These are phyloP conservation scores for Candida berthetii DNA, from an alignment of 805 yeast genomes.

Conservation along the genomic window DNA sequence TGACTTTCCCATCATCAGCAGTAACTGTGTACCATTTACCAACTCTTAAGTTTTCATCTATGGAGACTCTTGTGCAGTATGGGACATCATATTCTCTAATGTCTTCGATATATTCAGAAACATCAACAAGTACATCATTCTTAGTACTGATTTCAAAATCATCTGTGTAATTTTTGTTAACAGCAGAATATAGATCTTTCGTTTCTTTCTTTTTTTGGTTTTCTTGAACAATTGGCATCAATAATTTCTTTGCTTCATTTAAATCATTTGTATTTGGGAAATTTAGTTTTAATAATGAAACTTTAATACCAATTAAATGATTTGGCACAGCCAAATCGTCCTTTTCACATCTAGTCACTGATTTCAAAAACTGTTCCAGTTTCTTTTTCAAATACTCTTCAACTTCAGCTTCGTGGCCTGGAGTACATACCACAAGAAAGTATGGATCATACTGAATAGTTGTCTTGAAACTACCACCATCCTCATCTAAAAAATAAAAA, in stretches of 20 bases:
- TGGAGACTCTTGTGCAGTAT: slow-evolving; percentile 92
- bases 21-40: slow-evolving; percentile 94
- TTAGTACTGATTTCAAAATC: slow-evolving; percentile 10
- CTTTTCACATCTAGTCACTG: slow-evolving; percentile 47
- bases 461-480: slow-evolving; percentile 92
- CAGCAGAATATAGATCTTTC: slow-evolving; percentile 60
- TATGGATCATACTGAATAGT: slow-evolving; percentile 84
- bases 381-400: slow-evolving; percentile 75
- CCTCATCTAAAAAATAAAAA: slow-evolving; percentile 90
- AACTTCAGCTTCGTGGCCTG: slow-evolving; percentile 54
- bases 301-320: slow-evolving; percentile 74
- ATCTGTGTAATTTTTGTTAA: slow-evolving; percentile 27
- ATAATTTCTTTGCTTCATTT: slow-evolving; percentile 61
- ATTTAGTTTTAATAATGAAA: slow-evolving; percentile 56
- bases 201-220: slow-evolving; percentile 59
- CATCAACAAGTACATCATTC: slow-evolving; percentile 33
- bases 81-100: slow-evolving; percentile 95
- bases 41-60: slow-evolving; percentile 79
- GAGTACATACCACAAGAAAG: slow-evolving; percentile 63
- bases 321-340: slow-evolving; percentile 83
- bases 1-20: slow-evolving; percentile 49
- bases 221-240: slow-evolving; percentile 64
- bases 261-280: slow-evolving; percentile 76
- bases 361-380: slow-evolving; percentile 60
- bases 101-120: slow-evolving; percentile 66